Evolutionary conservation across 495 filamentous ascomycete genomes (phyloP), one percentile per base, ranked within the genome.

Genomic region (Lindgomyces ingoldianus): DNA sequence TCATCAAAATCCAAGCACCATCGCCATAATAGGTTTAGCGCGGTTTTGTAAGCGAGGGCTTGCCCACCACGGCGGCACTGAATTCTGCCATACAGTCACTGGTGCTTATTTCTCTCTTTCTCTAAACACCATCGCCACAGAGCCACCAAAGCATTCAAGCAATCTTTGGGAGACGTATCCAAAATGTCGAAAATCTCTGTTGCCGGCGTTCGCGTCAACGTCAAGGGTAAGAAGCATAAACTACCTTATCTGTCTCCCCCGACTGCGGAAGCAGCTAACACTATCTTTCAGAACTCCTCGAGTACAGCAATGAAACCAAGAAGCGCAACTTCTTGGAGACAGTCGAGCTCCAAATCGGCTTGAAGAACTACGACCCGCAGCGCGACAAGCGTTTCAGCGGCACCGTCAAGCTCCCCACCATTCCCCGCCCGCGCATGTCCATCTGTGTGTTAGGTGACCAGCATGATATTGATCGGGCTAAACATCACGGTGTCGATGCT

Each of bases 351-450:
- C 93, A 98, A 81, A 96, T 98, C 84, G 94, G 94, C 76, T 88
- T 98, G 77, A 98, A 98, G 90, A 98, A 98, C 89, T 98, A 98
- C 84, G 94, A 98, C 76, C 94, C 94, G 76, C 93, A 97, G 86
- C 91, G 93, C 89, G 94, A 98, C 84, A 98, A 98, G 92, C 94
- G 94, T 93, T 98, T 98, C 91, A 94, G 90, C 47, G 94, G 94
- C 81, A 98, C 95, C 77, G 90, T 98, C 83, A 89, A 88, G 83
- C 89, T 98, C 64, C 92, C 93, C 50, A 81, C 83, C 68, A 82
- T 98, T 64, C 94, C 94, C 71, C 90, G 94, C 74, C 94, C 94
- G 61, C 86, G 87, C 83, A 96, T 97, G 93, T 83, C 75, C 83
- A 86, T 98, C 82, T 98, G 93, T 49, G 60, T 98, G 76, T 86